These are phyloP conservation scores for Boletellus ananiceps DNA, from an alignment of 768 basidiomycete species.

Conservation along the genomic window DNA sequence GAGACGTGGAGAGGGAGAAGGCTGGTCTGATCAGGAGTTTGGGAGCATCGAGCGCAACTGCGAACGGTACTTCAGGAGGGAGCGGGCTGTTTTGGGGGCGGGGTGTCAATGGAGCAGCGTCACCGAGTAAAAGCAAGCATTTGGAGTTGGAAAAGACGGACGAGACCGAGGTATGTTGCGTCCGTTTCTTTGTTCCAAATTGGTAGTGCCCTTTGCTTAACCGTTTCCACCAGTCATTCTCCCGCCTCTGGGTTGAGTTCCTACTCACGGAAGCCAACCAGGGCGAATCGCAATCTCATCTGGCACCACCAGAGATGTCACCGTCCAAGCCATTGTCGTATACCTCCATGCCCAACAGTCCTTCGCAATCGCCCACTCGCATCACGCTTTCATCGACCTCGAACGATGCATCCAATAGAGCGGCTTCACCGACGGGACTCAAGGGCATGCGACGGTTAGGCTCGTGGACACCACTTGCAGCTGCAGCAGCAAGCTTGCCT, in stretches of 20 bases:
- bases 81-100: conserved; percentile 22
- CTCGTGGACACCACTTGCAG: conserved; percentile 33
- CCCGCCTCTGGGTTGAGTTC: conserved; percentile 96
- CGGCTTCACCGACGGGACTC: conserved; percentile 20
- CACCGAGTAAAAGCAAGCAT: conserved; percentile 34
- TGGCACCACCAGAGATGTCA: conserved; percentile 11
- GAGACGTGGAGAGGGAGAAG: conserved; percentile 84
- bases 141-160: conserved; percentile 73
- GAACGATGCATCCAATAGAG: background rate
- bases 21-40: conserved; percentile 50
- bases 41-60: conserved; percentile 41
- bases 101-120: conserved; percentile 19
- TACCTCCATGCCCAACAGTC: conserved; percentile 38
- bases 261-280: conserved; percentile 83
- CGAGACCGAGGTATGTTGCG: conserved; percentile 69
- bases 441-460: conserved; percentile 35
- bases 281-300: conserved; percentile 26
- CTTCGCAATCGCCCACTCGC: conserved; percentile 24
- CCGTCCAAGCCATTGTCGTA: conserved; percentile 26
- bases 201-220: background rate
- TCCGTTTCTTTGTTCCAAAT: background rate
- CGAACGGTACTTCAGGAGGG: conserved; percentile 15
- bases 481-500: conserved; percentile 37
- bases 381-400: background rate
- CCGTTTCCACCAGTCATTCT: conserved; percentile 69